Conservation (phyloP, 164 flowering plant species). For the Vitis cinerea region DNA sequence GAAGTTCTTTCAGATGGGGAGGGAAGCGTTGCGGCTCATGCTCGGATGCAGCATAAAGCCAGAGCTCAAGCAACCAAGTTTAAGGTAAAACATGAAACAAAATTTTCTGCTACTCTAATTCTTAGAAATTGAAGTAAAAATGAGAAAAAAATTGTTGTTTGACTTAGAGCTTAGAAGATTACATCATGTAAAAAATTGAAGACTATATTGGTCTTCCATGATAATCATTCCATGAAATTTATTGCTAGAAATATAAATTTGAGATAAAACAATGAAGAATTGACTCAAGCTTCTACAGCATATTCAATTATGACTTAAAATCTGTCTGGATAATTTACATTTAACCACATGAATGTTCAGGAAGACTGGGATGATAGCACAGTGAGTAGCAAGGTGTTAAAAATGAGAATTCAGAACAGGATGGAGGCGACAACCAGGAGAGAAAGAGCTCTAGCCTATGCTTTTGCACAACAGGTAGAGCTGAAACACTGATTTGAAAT, state of each 20-base stretch:
- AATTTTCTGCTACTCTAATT: no score
- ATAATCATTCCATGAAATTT: no score
- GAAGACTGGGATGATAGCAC: conserved; percentile 95
- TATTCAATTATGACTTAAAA: no score
- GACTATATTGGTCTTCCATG: no score
- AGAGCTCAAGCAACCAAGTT: conserved; percentile 38
- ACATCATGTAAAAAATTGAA: no score
- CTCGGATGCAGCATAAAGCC: conserved; percentile 34
- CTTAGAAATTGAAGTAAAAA: no score
- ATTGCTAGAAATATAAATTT: no score
- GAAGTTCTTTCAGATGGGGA: conserved; percentile 32
- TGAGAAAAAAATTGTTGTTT: no score
- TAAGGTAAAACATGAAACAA: conserved; percentile 40
- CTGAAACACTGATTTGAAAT: conserved; percentile 6
- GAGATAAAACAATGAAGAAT: not conserved
- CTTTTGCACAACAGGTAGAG: conserved; percentile 85
- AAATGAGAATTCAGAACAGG: conserved; percentile 68
- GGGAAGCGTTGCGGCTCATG: conserved; percentile 25
- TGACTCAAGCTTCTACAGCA: no score
- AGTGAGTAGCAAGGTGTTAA: conserved; percentile 64
- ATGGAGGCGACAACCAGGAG: conserved; percentile 80
- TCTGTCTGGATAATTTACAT: no score
- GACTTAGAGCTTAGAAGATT: no score
- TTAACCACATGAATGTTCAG: conserved; percentile 26
- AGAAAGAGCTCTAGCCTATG: conserved; percentile 88